phyloP scores from a whole-genome alignment of 2,329 filamentous ascomycete genomes.

The Coniella lustricola region DNA sequence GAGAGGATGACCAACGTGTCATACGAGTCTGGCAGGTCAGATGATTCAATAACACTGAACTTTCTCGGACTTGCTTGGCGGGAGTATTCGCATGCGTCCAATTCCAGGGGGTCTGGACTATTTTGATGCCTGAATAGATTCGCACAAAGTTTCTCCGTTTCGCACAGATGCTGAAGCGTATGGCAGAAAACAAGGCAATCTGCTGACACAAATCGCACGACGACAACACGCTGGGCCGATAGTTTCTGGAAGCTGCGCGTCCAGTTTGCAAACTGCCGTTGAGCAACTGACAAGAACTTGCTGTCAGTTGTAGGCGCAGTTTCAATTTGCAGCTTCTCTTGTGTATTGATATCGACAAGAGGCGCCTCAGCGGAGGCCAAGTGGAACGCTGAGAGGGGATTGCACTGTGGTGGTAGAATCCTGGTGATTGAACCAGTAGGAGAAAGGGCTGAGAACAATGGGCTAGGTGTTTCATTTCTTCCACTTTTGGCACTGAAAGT shows the following conservation, averaged over 20 bases:
- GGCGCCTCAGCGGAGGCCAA: conserved; percentile 40
- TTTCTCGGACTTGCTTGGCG: conserved; percentile 27
- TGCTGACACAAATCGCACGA: conserved; percentile 38
- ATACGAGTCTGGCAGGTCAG: conserved; percentile 36
- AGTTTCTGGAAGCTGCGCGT: conserved; percentile 30
- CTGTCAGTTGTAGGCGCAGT: background rate
- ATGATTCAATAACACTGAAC: conserved; percentile 53
- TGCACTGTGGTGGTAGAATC: conserved; percentile 38
- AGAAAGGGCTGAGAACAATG: conserved; percentile 35
- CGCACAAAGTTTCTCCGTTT: conserved; percentile 25
- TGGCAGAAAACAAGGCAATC: conserved; percentile 48
- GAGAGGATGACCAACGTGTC: conserved; percentile 39
- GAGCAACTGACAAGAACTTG: conserved; percentile 27
- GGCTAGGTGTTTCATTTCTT: conserved; percentile 31
- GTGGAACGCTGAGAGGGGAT: conserved; percentile 51
- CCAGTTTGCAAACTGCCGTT: conserved; percentile 41
- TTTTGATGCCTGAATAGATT: conserved; percentile 37
- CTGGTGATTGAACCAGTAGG: conserved; percentile 21
- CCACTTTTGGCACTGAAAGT: background rate
- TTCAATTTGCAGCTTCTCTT: conserved; percentile 21
- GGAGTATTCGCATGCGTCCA: conserved; percentile 37
- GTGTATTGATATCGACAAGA: conserved; percentile 32
- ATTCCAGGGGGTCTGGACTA: conserved; percentile 30
- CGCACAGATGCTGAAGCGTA: conserved; percentile 37
- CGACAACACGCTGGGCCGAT: conserved; percentile 24